These are phyloP conservation scores for Brassica nigra DNA, from an alignment of 345 rosid species.

Conservation along the genomic window DNA sequence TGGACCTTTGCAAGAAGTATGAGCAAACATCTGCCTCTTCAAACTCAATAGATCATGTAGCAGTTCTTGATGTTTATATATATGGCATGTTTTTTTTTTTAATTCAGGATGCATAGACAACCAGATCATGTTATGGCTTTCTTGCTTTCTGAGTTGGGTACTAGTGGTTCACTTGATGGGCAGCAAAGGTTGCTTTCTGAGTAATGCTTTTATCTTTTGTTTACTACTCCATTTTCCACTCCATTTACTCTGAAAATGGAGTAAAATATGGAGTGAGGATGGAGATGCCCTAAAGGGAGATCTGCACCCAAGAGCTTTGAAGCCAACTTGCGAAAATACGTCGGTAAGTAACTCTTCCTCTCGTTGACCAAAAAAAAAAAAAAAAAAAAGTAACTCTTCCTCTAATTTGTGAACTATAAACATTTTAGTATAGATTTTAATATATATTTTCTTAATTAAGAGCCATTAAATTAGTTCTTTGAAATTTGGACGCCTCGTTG, in stretches of 20 bases:
- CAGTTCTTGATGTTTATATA: background rate
- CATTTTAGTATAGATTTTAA: background rate
- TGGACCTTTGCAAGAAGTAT: slow-evolving; percentile 96
- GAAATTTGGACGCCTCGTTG: no score
- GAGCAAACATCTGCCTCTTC: slow-evolving; percentile 24
- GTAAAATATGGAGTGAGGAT: no score
- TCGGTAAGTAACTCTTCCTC: slow-evolving; percentile 55
- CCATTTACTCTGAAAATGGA: no score
- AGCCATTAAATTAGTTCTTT: no score
- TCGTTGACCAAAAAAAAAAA: no score
- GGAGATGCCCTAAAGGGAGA: slow-evolving; percentile 85
- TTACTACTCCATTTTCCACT: no score
- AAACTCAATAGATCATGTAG: background rate
- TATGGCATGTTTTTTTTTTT: background rate
- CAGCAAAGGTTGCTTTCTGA: slow-evolving; percentile 86
- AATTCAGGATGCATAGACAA: slow-evolving; percentile 87
- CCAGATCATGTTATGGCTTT: slow-evolving; percentile 93
- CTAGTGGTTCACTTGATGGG: slow-evolving; percentile 95
- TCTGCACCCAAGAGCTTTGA: slow-evolving; percentile 93
- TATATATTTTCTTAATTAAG: background rate
- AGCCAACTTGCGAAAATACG: slow-evolving; percentile 77
- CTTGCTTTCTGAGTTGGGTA: slow-evolving; percentile 92
- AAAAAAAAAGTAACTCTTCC: slow-evolving; percentile 43
- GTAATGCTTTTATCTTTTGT: no score
- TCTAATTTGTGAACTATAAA: background rate